Conservation (phyloP, 345 rosid species). For the Lenwebbia sp. region DNA sequence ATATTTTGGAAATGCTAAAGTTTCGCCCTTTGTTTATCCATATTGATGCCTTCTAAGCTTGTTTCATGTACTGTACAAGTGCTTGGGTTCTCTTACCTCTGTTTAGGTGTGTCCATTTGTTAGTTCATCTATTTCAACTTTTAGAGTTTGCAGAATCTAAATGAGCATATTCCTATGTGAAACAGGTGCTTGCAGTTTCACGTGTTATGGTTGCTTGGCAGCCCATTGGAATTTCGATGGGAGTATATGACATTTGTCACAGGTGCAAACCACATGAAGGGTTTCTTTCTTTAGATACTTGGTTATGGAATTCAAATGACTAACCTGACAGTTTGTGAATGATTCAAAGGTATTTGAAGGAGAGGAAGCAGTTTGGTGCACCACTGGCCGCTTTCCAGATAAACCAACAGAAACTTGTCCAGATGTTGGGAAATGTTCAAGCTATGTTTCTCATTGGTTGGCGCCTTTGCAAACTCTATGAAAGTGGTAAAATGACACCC, state of each 20-base stretch:
- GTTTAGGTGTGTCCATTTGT: background rate
- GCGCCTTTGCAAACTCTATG: conserved; percentile 93
- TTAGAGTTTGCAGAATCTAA: background rate
- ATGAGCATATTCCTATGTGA: background rate
- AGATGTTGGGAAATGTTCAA: conserved; percentile 81
- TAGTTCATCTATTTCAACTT: background rate
- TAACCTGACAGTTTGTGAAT: background rate
- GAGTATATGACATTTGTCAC: conserved; percentile 91
- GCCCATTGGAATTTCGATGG: conserved; percentile 92
- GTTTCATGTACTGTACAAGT: background rate
- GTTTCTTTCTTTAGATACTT: background rate
- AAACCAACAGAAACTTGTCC: conserved; percentile 87
- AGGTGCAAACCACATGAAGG: conserved; percentile 26
- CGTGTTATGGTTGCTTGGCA: conserved; percentile 98
- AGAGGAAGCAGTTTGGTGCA: conserved; percentile 97
- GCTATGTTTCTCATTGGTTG: conserved; percentile 92
- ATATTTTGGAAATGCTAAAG: background rate
- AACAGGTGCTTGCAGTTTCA: conserved; percentile 84
- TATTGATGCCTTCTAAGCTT: background rate
- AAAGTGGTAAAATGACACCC: conserved; percentile 71
- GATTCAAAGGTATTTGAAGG: conserved; percentile 58
- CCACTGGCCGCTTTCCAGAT: conserved; percentile 91
- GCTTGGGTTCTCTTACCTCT: background rate
- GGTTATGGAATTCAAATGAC: background rate
- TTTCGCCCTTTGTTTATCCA: background rate